Evolutionary conservation across 129 eudicot genomes (phyloP), one percentile per base, ranked within the genome.

Genomic region (Artemisia annua): DNA sequence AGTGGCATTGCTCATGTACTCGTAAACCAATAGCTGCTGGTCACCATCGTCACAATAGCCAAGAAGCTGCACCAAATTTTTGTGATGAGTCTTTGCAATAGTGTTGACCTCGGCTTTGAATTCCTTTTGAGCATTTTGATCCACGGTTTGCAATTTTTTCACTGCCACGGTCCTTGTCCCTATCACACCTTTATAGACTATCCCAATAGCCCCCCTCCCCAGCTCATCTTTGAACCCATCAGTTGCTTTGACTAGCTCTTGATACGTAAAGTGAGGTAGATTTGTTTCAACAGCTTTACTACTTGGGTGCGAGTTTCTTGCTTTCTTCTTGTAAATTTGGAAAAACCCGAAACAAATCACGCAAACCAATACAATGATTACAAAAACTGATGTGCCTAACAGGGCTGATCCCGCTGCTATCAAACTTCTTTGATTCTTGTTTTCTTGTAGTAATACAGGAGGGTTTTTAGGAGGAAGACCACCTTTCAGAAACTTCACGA

Each of bases 1-100:
- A 15, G 82, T 73, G 1, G 86, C 94, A 48, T 85, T 85, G 3
- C 78, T 77, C 89, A 87, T 82, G 73, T 73, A 77, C 72, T 85
- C 87, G 11, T 85, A 80, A 26, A 87, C 75, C 18, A 85, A 53
- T 8, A 80, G 18, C 2, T 83, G 84, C 0, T 88, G 71, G 16
- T 63, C 79, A 32, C 78, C 90, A 15, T 85, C 87, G 6, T 78
- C 72, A 63, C 88, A 83, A 49, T 57, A 83, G 16, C 85, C 85
- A 39, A 83, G 65, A 12, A 85, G 80, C 4, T 77, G 78, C 7
- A 89, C 96, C 71, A 88, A 64, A 54, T 88, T 88, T 48, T 70
- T 83, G 69, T 88, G 88, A 78, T 85, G 79, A 12, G 90, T 88
- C 15, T 24, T 70, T 30, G 86, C 80, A 52, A 85, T 85, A 1